Evolutionary conservation across 495 filamentous ascomycete species (phyloP), one percentile per base, ranked within the genome.

Genomic region (Aspergillus funiculosus): DNA sequence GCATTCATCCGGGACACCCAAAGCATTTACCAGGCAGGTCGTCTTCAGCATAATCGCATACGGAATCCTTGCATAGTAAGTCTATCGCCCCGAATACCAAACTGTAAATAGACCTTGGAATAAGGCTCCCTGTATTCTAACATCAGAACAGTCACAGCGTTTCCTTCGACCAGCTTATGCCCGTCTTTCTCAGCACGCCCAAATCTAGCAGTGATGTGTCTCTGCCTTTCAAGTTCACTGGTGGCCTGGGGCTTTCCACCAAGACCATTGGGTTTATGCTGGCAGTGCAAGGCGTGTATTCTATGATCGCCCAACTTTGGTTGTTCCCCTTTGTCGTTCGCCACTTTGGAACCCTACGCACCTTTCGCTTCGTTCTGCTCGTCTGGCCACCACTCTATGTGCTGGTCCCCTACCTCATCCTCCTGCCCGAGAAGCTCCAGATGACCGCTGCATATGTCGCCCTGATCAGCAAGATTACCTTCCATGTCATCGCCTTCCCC

Each of bases 1-100:
- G 2, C 47, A 53, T 42, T 35, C 61, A 42, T 40, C 53, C 47
- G 60, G 64, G 22, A 59, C 54, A 47, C 62, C 54, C 46, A 76
- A 76, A 50, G 77, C 77, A 4, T 94, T 98, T 59, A 95, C 85
- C 13, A 76, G 66, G 54, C 87, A 89, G 39, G 85, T 97, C 37
- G 60, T 94, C 38, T 68, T 87, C 31, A 86, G 86, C 51, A 95
- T 97, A 50, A 63, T 90, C 37, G 86, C 81, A 40, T 95, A 92
- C 56, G 94, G 92, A 27, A 87, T 98, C 55, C 75, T 98, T 21
- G 92, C 92, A 49, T 96, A 94, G 87, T 95, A 78, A 79, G 89
- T 84, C 47, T 49, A 39, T 43, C 28, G 44, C 50, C 21, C 17
- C 24, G 6, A 8, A 41, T 50, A 25, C 40, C 6, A 36, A 39